phyloP scores from a whole-genome alignment of 2,329 filamentous ascomycete species.

The Neoarthrinium moseri region DNA sequence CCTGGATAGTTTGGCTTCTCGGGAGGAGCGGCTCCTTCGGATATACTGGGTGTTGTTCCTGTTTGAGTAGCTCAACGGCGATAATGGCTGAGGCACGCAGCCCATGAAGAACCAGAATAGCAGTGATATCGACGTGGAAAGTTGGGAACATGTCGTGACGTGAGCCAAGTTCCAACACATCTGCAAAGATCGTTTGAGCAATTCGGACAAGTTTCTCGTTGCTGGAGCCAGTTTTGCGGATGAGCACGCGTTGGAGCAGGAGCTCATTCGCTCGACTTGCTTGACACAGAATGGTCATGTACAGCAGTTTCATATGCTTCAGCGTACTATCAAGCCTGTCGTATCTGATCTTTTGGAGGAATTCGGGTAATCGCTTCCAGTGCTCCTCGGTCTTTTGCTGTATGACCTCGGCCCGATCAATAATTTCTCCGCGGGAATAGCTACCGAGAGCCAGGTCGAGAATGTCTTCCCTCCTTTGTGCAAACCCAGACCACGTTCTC shows the following conservation, averaged over 20 bases:
- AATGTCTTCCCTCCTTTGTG: conserved; percentile 30
- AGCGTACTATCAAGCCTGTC: background rate
- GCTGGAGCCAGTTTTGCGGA: conserved; percentile 30
- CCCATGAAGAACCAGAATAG: conserved; percentile 29
- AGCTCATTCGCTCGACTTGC: conserved; percentile 19
- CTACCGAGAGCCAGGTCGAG: conserved; percentile 30
- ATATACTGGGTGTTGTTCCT: conserved; percentile 31
- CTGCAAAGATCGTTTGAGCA: conserved; percentile 27
- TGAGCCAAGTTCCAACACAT: conserved; percentile 28
- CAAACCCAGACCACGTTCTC: conserved; percentile 23
- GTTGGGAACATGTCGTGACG: conserved; percentile 27
- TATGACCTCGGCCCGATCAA: conserved; percentile 22
- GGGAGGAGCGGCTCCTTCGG: conserved; percentile 31
- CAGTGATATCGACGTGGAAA: conserved; percentile 26
- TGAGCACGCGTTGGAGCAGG: conserved; percentile 31
- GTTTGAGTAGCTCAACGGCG: conserved; percentile 32
- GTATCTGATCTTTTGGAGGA: conserved; percentile 19
- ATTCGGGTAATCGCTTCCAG: conserved; percentile 23
- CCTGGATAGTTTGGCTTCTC: conserved; percentile 34
- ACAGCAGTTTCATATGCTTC: background rate
- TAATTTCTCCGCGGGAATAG: conserved; percentile 29
- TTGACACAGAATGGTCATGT: conserved; percentile 8
- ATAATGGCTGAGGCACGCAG: conserved; percentile 32
- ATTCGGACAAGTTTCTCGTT: conserved; percentile 28
- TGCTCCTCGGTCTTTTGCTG: conserved; percentile 19